phyloP scores from a whole-genome alignment of 2,329 filamentous ascomycete genomes.

The Alternaria atra region DNA sequence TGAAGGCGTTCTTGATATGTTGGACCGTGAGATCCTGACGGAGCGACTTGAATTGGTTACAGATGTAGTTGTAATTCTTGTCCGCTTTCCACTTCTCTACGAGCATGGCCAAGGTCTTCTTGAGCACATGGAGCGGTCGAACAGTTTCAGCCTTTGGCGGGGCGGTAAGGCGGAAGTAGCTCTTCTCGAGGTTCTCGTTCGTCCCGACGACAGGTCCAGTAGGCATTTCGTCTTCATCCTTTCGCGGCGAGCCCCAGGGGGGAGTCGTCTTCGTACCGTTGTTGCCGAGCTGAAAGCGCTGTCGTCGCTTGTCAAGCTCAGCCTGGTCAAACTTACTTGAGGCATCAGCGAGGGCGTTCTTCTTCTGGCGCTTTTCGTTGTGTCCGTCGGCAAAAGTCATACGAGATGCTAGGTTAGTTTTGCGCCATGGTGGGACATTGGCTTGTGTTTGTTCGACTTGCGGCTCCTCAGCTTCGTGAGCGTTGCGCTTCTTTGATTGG shows the following conservation, averaged over 20 bases:
- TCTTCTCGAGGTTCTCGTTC: slow-evolving; percentile 86
- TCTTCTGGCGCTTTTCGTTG: slow-evolving; percentile 58
- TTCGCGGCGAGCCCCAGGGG: slow-evolving; percentile 57
- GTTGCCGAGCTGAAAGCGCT: slow-evolving; percentile 75
- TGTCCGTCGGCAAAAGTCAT: slow-evolving; percentile 67
- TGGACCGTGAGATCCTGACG: slow-evolving; percentile 98
- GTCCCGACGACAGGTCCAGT: slow-evolving; percentile 83
- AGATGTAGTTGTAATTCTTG: slow-evolving; percentile 95
- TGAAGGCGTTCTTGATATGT: slow-evolving; percentile 95
- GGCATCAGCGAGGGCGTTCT: slow-evolving; percentile 60
- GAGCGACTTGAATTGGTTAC: slow-evolving; percentile 98
- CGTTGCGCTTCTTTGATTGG: slow-evolving; percentile 84
- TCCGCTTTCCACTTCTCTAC: slow-evolving; percentile 96
- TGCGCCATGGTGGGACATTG: slow-evolving; percentile 74
- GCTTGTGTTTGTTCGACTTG: slow-evolving; percentile 62
- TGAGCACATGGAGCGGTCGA: slow-evolving; percentile 80
- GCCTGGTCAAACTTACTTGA: slow-evolving; percentile 91
- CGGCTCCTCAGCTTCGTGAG: slow-evolving; percentile 63
- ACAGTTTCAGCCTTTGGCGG: slow-evolving; percentile 89
- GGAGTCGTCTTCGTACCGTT: slow-evolving; percentile 63
- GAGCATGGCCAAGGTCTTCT: slow-evolving; percentile 84
- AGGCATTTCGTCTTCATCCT: slow-evolving; percentile 59
- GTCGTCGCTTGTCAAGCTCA: slow-evolving; percentile 85
- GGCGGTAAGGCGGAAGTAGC: slow-evolving; percentile 90
- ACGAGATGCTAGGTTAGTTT: slow-evolving; percentile 77